Percentiles rank a stretch among this genome's conserved stretches.
These are phyloP conservation scores for Plasmopara muralis DNA, from an alignment of 352 stramenopile species.

Conservation along the genomic window DNA sequence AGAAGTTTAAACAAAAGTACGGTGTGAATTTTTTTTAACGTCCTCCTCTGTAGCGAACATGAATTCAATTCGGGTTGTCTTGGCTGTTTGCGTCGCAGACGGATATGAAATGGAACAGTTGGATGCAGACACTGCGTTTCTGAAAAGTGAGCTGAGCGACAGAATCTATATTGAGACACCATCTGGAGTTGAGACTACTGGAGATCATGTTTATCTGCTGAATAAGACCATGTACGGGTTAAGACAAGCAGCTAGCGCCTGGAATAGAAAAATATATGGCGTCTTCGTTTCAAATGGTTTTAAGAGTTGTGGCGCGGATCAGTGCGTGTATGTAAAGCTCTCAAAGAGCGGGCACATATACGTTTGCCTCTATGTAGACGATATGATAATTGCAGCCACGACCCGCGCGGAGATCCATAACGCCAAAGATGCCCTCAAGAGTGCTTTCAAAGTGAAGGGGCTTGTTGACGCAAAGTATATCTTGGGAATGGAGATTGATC, in stretches of 20 bases:
- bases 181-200: constrained; percentile 14
- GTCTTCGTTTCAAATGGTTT: neutral
- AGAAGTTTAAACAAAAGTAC: neutral
- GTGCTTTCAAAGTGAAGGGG: constrained; percentile 13
- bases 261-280: constrained; percentile 9
- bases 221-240: constrained; percentile 15
- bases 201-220: constrained; percentile 12
- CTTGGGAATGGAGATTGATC: constrained; percentile 19
- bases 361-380: constrained; percentile 5
- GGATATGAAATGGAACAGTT: constrained; percentile 13
- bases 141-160: too few species aligned
- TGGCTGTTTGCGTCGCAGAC: constrained; percentile 7
- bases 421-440: neutral
- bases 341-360: constrained; percentile 2
- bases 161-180: too few species aligned
- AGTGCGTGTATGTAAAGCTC: constrained; percentile 4
- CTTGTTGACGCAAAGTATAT: constrained; percentile 12
- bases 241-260: constrained; percentile 17
- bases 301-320: constrained; percentile 11
- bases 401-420: constrained; percentile 1
- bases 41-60: constrained; percentile 24
- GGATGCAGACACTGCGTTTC: too few species aligned
- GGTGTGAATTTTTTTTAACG: neutral
- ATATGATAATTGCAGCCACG: constrained; percentile 1
- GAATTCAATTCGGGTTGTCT: constrained; percentile 20